Evolutionary conservation across 2,329 filamentous ascomycete genomes (phyloP), one percentile per base, ranked within the genome.

Genomic region (Colletotrichum graminicola): DNA sequence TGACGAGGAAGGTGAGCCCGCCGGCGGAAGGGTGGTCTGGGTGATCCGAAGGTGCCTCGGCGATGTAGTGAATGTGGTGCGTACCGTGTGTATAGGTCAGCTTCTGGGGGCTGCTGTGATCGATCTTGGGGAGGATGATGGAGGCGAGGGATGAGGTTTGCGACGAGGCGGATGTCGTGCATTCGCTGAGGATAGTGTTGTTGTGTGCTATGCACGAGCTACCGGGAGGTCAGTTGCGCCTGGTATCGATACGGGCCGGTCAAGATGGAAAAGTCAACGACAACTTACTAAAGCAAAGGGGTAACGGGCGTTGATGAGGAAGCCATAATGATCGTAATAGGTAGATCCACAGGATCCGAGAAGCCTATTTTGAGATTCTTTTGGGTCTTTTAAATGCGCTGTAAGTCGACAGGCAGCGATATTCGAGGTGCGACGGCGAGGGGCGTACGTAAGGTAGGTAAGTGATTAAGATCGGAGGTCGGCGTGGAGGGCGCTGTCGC

Each of bases 151-250:
- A 94, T 5, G 94, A 94, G 68, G 94, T 93, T 76, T 94, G 91
- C 52, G 92, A 94, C 12, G 93, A 91, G 73, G 94, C 93, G 2
- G 94, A 94, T 43, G 94, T 91, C 60, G 94, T 97, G 85, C 97
- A 95, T 84, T 99, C 96, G 78, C 93, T 86, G 73, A 99, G 91
- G 83, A 99, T 97, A 56, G 95, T 98, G 66, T 90, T 93, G 79
- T 96, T 92, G 84, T 98, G 91, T 62, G 96, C 94, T 82, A 99
- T 96, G 85, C 96, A 98, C 76, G 94, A 92, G 84, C 94, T 97
- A 77, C 32, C 39, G 54, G 34, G 70, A 43, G 73, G 55, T 56
- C 67, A 75, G 68, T 67, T 52, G 67, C 34, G n/a, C 51, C 36
- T 72, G 47, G 41, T 57, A 56, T 70, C 47, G 60, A 18, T 12